These are phyloP conservation scores for Nemania sp. DNA, from an alignment of 2,329 filamentous ascomycete species.

Conservation along the genomic window DNA sequence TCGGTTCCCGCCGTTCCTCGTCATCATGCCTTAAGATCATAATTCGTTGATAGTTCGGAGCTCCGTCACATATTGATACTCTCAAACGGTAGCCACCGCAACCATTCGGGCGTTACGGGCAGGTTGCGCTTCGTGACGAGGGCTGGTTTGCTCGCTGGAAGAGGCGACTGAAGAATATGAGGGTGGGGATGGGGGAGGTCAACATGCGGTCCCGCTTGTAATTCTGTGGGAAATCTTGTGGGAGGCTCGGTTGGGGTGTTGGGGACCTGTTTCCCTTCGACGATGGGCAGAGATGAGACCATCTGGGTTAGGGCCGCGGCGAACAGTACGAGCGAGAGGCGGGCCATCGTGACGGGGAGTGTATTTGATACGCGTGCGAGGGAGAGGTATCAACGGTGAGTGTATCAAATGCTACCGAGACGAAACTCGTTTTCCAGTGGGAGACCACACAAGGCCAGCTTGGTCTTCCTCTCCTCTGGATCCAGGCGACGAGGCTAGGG, in stretches of 20 bases:
- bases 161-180: not conserved
- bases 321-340: constrained; percentile 22
- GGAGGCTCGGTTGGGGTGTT: constrained; percentile 2
- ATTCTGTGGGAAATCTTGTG: not conserved
- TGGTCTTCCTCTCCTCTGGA: not conserved
- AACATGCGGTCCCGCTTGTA: not conserved
- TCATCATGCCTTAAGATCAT: not conserved
- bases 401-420: constrained; percentile 1
- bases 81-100: constrained; percentile 25
- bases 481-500: not conserved
- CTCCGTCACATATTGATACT: constrained; percentile 19
- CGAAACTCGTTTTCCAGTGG: constrained; percentile 4
- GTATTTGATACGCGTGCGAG: not conserved
- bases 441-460: constrained; percentile 24
- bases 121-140: constrained; percentile 1
- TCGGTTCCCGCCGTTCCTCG: constrained; percentile 2
- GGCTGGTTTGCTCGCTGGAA: not conserved
- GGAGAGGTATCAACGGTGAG: not conserved
- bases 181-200: not conserved
- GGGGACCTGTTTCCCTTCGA: constrained; percentile 15
- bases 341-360: constrained; percentile 22
- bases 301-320: constrained; percentile 21
- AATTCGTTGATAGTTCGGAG: not conserved
- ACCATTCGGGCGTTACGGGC: constrained; percentile 18
- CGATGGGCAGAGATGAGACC: constrained; percentile 17